Conservation (phyloP, 495 filamentous ascomycete species). For the Penicillium steckii region DNA sequence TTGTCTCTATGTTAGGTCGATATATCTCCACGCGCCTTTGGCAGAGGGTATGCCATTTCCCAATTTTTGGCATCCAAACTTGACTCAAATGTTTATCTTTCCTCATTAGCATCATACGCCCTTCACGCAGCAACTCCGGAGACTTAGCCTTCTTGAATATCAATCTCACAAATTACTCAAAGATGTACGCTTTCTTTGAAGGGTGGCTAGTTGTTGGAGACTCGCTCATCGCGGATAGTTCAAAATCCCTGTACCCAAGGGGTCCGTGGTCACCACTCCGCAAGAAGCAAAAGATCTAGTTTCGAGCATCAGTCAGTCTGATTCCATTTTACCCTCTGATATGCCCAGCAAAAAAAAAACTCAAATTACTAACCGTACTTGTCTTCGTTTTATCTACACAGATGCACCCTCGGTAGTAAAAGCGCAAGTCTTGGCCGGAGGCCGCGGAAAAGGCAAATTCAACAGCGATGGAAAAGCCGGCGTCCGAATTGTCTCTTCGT, state of each 20-base stretch:
- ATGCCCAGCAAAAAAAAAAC: too few species aligned
- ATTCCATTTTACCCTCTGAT: too few species aligned
- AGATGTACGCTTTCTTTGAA: conserved; percentile 15
- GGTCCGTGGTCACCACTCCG: conserved; percentile 21
- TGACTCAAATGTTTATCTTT: not conserved
- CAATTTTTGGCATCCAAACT: not conserved
- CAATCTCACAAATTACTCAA: conserved; percentile 29
- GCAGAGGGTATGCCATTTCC: conserved; percentile 1
- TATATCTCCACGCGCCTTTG: conserved; percentile 1
- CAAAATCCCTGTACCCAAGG: conserved; percentile 28
- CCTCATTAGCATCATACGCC: conserved; percentile 2
- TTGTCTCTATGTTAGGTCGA: conserved; percentile 3
- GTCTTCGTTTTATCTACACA: conserved; percentile 3
- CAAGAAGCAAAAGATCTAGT: conserved; percentile 26
- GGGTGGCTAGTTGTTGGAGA: not conserved
- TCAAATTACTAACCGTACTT: too few species aligned
- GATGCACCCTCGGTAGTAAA: conserved; percentile 32
- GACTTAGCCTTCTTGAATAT: conserved; percentile 25
- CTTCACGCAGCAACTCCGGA: conserved; percentile 16
- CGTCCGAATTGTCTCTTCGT: conserved; percentile 30
- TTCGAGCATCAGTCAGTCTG: conserved; percentile 19
- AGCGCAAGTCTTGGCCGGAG: conserved; percentile 33
- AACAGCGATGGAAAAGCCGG: conserved; percentile 32
- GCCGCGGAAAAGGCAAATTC: conserved; percentile 32
- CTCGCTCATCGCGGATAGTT: conserved; percentile 16